A percentile compares a stretch with the other conserved stretches of the same genome.
Evolutionary conservation across 345 rosid species (phyloP).

Genomic region (Salix viminalis): DNA sequence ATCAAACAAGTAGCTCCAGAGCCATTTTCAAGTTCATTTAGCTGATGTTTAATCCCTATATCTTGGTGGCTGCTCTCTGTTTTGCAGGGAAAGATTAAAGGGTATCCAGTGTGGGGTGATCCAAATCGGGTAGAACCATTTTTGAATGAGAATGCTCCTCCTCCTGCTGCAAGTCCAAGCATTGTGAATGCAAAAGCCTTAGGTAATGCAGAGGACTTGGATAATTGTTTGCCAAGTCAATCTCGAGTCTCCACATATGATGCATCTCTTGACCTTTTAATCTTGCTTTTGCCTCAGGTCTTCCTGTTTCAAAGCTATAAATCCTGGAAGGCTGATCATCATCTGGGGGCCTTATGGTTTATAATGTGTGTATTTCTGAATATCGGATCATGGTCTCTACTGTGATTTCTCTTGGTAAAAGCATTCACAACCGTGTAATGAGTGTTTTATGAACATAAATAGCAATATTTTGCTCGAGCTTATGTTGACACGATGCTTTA

Average conservation of each 20-base stretch:
- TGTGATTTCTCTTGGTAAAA: conserved; percentile 1
- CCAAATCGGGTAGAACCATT: conserved; percentile 76
- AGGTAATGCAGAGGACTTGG: conserved; percentile 31
- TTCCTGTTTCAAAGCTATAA: conserved; percentile 79
- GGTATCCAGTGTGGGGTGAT: conserved; percentile 81
- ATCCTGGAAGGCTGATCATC: conserved; percentile 10
- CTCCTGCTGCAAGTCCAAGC: conserved; percentile 87
- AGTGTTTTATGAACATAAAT: not conserved
- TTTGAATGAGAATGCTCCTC: conserved; percentile 66
- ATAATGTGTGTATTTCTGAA: not conserved
- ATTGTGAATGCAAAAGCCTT: conserved; percentile 82
- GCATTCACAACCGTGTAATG: conserved; percentile 7
- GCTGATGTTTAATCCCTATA: not conserved
- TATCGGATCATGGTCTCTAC: not conserved
- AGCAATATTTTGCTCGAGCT: not conserved
- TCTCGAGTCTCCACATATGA: not conserved
- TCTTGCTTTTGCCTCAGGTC: conserved; percentile 42
- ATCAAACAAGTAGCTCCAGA: not conserved
- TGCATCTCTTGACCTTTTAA: not conserved
- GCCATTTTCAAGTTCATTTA: not conserved
- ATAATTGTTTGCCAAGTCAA: not conserved
- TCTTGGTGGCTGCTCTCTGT: not conserved
- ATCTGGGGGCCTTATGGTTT: not conserved
- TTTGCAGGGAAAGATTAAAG: conserved; percentile 78
- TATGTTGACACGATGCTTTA: not conserved